Evolutionary conservation across 257 asterid species (phyloP).

Genomic region (Solanum sejunctum): DNA sequence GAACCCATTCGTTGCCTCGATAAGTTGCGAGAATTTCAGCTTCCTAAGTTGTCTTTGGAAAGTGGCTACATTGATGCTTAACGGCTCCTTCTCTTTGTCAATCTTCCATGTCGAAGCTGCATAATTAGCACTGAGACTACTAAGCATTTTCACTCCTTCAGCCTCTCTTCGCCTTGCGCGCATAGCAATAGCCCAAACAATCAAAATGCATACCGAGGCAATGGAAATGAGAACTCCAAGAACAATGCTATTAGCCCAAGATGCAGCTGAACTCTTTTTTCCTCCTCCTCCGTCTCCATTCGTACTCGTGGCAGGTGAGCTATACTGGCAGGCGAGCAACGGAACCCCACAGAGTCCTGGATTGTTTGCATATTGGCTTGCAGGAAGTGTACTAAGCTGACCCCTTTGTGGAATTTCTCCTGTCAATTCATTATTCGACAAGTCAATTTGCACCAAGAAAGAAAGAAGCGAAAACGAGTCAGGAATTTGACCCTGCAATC

Average conservation of each 20-base stretch:
- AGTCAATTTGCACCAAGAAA: constrained; percentile 78
- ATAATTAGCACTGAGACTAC: constrained; percentile 46
- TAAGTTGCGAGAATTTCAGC: constrained; percentile 71
- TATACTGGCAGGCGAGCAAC: constrained; percentile 44
- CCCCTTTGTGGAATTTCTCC: constrained; percentile 84
- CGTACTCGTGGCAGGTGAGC: constrained; percentile 10
- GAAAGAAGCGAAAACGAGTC: constrained; percentile 72
- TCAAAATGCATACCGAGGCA: constrained; percentile 53
- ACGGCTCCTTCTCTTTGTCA: constrained; percentile 94
- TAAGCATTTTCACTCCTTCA: constrained; percentile 64
- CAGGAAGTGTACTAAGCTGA: constrained; percentile 92
- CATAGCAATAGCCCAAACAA: constrained; percentile 83
- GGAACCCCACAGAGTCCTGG: constrained; percentile 97
- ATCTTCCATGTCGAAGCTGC: constrained; percentile 89
- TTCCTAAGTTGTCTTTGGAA: constrained; percentile 74
- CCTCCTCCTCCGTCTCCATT: constrained; percentile 7
- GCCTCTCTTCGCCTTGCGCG: constrained; percentile 57
- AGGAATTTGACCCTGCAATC: constrained; percentile 81
- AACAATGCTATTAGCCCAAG: constrained; percentile 79
- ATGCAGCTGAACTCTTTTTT: constrained; percentile 17
- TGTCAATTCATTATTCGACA: constrained; percentile 75
- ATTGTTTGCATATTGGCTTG: constrained; percentile 63
- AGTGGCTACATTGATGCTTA: constrained; percentile 91
- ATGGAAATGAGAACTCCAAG: constrained; percentile 72
- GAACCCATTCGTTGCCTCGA: constrained; percentile 89